Evolutionary conservation across 768 basidiomycete species (phyloP).

Genomic region (Tricholoma saponaceum): DNA sequence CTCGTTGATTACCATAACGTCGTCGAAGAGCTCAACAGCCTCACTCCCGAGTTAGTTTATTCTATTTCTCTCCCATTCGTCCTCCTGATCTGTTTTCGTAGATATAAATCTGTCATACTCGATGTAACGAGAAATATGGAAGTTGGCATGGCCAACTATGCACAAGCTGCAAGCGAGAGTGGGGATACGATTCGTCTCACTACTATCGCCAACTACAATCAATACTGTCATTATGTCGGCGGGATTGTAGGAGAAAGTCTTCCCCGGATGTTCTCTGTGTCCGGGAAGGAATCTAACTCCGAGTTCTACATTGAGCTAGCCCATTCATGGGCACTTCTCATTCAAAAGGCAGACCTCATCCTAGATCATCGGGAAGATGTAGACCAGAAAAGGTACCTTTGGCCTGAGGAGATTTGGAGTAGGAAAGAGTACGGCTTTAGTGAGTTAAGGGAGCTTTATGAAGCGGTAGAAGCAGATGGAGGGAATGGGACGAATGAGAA

Average conservation of each 20-base stretch:
- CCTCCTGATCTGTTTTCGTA: constrained; percentile 18
- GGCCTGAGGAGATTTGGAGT: constrained; percentile 92
- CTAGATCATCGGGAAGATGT: constrained; percentile 93
- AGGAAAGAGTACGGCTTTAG: constrained; percentile 58
- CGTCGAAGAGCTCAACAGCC: constrained; percentile 73
- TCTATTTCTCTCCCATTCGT: constrained; percentile 5
- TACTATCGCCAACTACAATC: constrained; percentile 82
- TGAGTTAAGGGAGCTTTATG: constrained; percentile 63
- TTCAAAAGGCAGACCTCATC: constrained; percentile 98
- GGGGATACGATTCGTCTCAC: constrained; percentile 61
- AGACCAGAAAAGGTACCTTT: constrained; percentile 82
- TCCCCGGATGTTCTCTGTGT: constrained; percentile 80
- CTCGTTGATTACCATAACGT: constrained; percentile 81
- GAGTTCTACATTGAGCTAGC: constrained; percentile 78
- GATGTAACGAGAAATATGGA: constrained; percentile 87
- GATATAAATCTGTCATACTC: constrained; percentile 75
- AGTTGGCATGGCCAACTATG: constrained; percentile 92
- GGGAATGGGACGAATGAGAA: constrained; percentile 27
- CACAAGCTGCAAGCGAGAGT: constrained; percentile 72
- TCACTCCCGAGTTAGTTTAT: constrained; percentile 54
- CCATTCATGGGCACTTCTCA: constrained; percentile 91
- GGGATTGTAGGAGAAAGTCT: constrained; percentile 96
- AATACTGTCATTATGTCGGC: constrained; percentile 98
- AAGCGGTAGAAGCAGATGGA: constrained; percentile 32
- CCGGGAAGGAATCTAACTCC: constrained; percentile 78